A percentile compares a stretch with the other conserved stretches of the same genome.
Conservation (phyloP, 257 asterid species). For the Linderniella brevidens region DNA sequence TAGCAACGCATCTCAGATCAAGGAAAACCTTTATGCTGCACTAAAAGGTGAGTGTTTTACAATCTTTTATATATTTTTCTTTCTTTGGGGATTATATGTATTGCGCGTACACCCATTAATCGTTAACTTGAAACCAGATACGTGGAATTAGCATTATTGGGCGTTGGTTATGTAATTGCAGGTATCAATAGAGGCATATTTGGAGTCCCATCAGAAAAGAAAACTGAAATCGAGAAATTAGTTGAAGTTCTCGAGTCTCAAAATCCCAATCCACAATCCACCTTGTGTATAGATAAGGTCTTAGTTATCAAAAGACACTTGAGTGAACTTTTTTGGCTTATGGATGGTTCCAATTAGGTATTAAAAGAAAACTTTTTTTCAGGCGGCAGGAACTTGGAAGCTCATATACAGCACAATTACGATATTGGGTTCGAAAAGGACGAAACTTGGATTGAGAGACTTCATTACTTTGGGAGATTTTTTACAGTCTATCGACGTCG, state of each 20-base stretch:
- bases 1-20: conserved; percentile 19
- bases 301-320: neutral
- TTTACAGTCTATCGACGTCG: conserved; percentile 37
- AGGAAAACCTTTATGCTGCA: conserved; percentile 30
- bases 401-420: conserved; percentile 75
- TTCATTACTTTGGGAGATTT: conserved; percentile 65
- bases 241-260: conserved; percentile 54
- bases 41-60: conserved; percentile 32
- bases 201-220: conserved; percentile 51
- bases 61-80: neutral
- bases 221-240: conserved; percentile 36
- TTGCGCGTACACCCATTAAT: too few species aligned
- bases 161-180: conserved; percentile 5
- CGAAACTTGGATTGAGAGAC: conserved; percentile 83
- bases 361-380: neutral
- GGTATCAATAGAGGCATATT: conserved; percentile 84
- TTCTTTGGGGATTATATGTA: neutral
- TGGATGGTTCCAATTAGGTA: neutral
- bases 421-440: conserved; percentile 71
- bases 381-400: conserved; percentile 83
- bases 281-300: conserved; percentile 56
- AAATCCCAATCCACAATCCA: conserved; percentile 74
- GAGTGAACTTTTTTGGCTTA: neutral
- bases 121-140: too few species aligned
- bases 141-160: too few species aligned